Percentiles rank a stretch among this genome's conserved stretches.
These are phyloP conservation scores for Talaromyces sp. DNA, from an alignment of 2,329 filamentous ascomycete species.

Conservation along the genomic window DNA sequence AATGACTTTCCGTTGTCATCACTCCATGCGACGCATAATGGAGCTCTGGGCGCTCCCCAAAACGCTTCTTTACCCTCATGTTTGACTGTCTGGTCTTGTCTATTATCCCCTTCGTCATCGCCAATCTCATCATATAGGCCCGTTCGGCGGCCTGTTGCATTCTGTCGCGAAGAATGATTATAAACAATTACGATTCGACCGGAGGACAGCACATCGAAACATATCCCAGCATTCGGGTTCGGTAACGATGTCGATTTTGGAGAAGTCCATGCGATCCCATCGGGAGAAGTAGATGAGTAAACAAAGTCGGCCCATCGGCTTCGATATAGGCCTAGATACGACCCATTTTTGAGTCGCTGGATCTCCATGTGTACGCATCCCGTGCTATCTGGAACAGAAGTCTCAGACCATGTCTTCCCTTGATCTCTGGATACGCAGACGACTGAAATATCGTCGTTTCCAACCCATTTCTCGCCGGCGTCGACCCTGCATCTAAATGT, in stretches of 20 bases:
- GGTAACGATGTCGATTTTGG: constrained; percentile 37
- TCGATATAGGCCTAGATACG: constrained; percentile 41
- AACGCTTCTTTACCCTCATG: constrained; percentile 38
- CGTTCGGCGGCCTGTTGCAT: constrained; percentile 34
- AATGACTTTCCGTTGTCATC: constrained; percentile 39
- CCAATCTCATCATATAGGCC: constrained; percentile 48
- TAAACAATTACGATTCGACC: constrained; percentile 40
- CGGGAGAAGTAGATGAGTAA: constrained; percentile 40
- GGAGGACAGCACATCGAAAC: constrained; percentile 37
- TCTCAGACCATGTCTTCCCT: constrained; percentile 42
- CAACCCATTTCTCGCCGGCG: constrained; percentile 43
- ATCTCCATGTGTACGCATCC: constrained; percentile 48
- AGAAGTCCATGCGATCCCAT: constrained; percentile 40
- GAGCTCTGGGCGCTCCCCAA: constrained; percentile 42
- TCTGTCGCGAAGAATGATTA: constrained; percentile 38
- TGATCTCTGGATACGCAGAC: constrained; percentile 38
- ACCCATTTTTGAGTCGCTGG: constrained; percentile 25
- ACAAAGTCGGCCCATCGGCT: constrained; percentile 47
- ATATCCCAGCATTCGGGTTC: constrained; percentile 46
- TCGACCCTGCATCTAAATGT: constrained; percentile 44
- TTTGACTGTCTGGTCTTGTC: constrained; percentile 37
- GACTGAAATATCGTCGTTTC: constrained; percentile 44
- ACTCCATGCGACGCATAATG: constrained; percentile 26
- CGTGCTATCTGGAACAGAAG: constrained; percentile 33
- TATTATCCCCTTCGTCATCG: constrained; percentile 35